Percentiles rank a stretch among this genome's conserved stretches.
Evolutionary conservation across 306 rosid genomes (phyloP).

Genomic region (Lathyrus aphaca): DNA sequence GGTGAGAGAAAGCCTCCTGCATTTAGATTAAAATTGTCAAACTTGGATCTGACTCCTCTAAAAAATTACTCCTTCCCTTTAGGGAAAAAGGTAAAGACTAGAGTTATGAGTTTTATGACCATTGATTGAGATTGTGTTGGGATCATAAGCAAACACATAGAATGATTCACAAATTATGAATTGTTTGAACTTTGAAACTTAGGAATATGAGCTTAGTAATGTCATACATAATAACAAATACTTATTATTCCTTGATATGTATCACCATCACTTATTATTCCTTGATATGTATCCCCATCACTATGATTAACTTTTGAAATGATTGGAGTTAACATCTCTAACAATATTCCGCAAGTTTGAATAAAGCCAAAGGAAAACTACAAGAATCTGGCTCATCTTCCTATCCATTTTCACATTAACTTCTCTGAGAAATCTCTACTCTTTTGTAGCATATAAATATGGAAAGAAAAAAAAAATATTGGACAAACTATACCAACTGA

Average conservation of each 20-base stretch:
- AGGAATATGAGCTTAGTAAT: conserved; percentile 1
- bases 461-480: conserved; percentile 24
- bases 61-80: conserved; percentile 3
- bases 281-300: not conserved
- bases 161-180: not conserved
- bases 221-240: not conserved
- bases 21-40: conserved; percentile 43
- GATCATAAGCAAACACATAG: not conserved
- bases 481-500: conserved; percentile 21
- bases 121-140: conserved; percentile 6
- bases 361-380: conserved; percentile 25
- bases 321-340: not conserved
- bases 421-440: not conserved
- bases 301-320: conserved; percentile 4
- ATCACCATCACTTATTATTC: conserved; percentile 10
- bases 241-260: not conserved
- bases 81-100: not conserved
- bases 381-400: conserved; percentile 8
- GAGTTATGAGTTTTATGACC: not conserved
- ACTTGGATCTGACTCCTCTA: conserved; percentile 11
- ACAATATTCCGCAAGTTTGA: conserved; percentile 24
- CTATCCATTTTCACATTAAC: conserved; percentile 24
- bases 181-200: not conserved
- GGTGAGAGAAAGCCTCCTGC: conserved; percentile 97
- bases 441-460: conserved; percentile 12